phyloP scores from a whole-genome alignment of 2,329 filamentous ascomycete species.

The Lachnellula suecica region DNA sequence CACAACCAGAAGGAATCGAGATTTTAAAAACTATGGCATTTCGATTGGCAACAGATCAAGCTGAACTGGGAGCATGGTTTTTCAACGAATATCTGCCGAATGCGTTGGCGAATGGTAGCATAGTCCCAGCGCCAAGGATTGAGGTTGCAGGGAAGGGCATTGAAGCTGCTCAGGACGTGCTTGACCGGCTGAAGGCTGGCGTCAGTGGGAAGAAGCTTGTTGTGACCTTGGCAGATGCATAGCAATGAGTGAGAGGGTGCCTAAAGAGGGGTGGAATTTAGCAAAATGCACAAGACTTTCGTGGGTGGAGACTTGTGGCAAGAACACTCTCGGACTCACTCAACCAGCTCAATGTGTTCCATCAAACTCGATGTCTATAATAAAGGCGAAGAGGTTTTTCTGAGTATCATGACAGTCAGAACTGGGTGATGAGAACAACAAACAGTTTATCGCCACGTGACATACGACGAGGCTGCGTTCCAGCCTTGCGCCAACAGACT shows the following conservation, averaged over 20 bases:
- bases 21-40: not conserved
- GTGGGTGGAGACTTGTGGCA: too few species aligned
- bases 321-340: too few species aligned
- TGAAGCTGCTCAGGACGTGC: constrained; percentile 6
- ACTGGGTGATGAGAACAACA: too few species aligned
- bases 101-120: constrained; percentile 3
- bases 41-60: not conserved
- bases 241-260: too few species aligned
- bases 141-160: constrained; percentile 30
- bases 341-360: too few species aligned
- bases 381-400: too few species aligned
- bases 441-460: not conserved
- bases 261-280: too few species aligned
- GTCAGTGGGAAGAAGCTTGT: constrained; percentile 35
- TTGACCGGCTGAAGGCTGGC: constrained; percentile 27
- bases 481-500: not conserved
- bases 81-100: constrained; percentile 21
- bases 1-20: not conserved
- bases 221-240: not conserved
- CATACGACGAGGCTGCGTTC: not conserved
- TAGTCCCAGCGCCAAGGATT: constrained; percentile 38
- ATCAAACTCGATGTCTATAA: too few species aligned
- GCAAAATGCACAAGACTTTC: too few species aligned
- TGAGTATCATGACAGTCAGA: too few species aligned
- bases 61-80: constrained; percentile 21